Base-by-base conservation (phyloP, 805 yeast genomes). In the Wickerhamiella alocasiicola region DNA sequence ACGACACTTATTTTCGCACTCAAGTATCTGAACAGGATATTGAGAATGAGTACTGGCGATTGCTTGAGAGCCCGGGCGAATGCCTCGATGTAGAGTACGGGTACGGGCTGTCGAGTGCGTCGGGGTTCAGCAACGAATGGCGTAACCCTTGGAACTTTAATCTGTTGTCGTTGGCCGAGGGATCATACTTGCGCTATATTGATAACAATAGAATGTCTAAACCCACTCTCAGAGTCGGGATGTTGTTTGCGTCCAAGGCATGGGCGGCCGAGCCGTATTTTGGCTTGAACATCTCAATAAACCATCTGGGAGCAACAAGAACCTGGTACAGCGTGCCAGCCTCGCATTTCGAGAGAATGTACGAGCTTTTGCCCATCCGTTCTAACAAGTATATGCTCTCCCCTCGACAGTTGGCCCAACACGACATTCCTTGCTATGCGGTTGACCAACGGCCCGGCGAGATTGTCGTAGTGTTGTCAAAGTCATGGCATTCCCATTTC, bases 191-290 rank as follows among this genome's bases (percentile, higher is more conserved):
- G 39, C 75, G 76, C 42, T 72, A 72, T 50, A 67, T 80, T 43
- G 71, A 72, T 43, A 31, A 24, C 16, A 28, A 25, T 9, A 7
- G 16, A 20, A 9, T 30, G 26, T 13, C 32, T n/a, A 20, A 18
- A 5, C 35, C 95, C 0, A 82, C 94, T 93, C 64, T 84, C 9
- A 80, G 82, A 50, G 71, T 83, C 18, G 95, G 95, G 0, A 81
- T 87, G 20, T 65, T 82, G 27, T 73, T 82, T 50, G 74, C 88
- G 2, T 81, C 94, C 0, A 81, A 82, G 54, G 80, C 93, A 54
- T 84, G 95, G 94, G 91, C 81, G 55, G 77, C 81, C 44, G 94
- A 83, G 51, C 95, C 84, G 55, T 94, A 81, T 55, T 81, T 78
- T 54, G 78, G 94, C 0, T 63, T 81, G 45, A 73, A 82, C 39